Evolutionary conservation across 345 rosid genomes (phyloP).

Genomic region (Syzygium jambos): DNA sequence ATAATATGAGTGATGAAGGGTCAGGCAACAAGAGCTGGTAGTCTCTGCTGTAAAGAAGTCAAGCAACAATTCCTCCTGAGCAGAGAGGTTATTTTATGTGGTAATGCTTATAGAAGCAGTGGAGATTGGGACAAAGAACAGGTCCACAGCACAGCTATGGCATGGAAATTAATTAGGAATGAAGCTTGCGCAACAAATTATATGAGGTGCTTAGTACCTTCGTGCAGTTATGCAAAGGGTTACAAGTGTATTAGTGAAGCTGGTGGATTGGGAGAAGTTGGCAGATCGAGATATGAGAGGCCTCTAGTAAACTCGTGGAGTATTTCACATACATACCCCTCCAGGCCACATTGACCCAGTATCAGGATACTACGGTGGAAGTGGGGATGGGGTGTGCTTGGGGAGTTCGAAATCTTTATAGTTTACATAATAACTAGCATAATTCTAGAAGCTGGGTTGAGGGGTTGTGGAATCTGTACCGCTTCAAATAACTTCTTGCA

Average conservation of each 20-base stretch:
- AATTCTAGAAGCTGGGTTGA: neutral
- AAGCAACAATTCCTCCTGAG: neutral
- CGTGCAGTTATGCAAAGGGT: neutral
- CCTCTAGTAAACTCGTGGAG: neutral
- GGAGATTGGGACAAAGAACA: neutral
- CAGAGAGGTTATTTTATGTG: neutral
- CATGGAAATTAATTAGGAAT: neutral
- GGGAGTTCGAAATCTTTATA: neutral
- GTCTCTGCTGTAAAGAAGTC: neutral
- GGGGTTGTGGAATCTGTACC: neutral
- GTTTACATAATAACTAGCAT: neutral
- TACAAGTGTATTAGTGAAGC: neutral
- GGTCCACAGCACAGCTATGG: neutral
- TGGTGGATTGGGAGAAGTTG: neutral
- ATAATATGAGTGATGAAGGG: neutral
- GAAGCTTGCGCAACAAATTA: neutral
- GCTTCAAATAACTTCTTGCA: neutral
- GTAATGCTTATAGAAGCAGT: neutral
- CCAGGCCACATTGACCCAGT: neutral
- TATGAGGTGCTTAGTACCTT: neutral
- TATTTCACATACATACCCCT: neutral
- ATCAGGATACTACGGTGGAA: neutral
- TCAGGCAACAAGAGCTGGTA: neutral
- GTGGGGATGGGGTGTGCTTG: neutral
- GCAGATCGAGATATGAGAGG: neutral